Evolutionary conservation across 345 rosid genomes (phyloP).

Genomic region (Eucalyptus guilfoylei): DNA sequence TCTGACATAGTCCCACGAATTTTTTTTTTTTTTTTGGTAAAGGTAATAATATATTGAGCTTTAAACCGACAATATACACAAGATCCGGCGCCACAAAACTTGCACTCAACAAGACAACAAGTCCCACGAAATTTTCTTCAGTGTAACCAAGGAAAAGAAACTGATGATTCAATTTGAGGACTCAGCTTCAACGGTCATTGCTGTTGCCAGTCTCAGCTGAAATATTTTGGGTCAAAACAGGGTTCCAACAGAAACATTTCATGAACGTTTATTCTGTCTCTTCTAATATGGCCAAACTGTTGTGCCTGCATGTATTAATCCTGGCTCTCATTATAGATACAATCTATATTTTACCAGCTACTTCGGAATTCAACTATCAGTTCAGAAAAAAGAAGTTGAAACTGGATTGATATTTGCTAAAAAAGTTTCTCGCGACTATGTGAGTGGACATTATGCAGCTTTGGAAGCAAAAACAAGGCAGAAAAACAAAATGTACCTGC

Average conservation of each 20-base stretch:
- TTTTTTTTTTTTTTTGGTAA: too few relatives aligned
- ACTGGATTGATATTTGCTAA: not conserved
- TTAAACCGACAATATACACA: too few relatives aligned
- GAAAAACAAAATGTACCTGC: not conserved
- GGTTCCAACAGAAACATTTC: not conserved
- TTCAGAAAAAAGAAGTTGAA: not conserved
- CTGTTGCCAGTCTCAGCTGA: not conserved
- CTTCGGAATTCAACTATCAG: not conserved
- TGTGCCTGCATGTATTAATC: not conserved
- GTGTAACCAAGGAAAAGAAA: not conserved
- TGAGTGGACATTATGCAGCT: not conserved
- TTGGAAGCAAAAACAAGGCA: not conserved
- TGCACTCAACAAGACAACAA: too few relatives aligned
- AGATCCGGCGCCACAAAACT: too few relatives aligned
- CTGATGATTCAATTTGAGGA: not conserved
- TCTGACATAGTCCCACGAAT: not conserved
- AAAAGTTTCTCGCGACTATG: not conserved
- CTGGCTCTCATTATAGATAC: not conserved
- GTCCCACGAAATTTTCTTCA: not conserved
- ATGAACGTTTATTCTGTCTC: not conserved
- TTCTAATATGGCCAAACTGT: not conserved
- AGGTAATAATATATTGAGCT: too few relatives aligned
- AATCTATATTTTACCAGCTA: not conserved
- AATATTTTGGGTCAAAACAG: not conserved
- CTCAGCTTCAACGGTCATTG: not conserved